Base-by-base conservation (phyloP, 768 basidiomycete species). In the Termitomyces sp. region DNA sequence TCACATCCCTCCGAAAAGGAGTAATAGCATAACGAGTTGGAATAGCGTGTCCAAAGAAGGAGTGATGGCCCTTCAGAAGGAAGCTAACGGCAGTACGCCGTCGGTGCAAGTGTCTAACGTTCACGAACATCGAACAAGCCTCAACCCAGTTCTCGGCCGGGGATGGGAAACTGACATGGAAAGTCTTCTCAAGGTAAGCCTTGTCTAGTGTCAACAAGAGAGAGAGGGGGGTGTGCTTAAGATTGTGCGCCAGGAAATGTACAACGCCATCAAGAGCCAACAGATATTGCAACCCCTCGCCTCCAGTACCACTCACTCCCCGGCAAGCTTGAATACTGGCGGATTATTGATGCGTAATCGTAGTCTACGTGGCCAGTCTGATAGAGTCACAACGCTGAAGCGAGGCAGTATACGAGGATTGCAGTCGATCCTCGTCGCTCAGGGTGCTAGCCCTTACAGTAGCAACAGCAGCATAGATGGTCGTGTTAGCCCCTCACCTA, bases 401-500 rank as follows among this genome's bases (percentile, higher is more conserved):
- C 84, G 97, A 33, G 89, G 91, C 22, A 97, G 94, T 64, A 90
- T 98, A 43, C 83, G 94, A 18, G 94, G 95, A 1, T 72, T 94
- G 47, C 89, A 91, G 54, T 85, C 89, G 5, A 86, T 98, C 53
- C 73, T 95, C 13, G 79, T 77, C 43, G 72, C 80, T 16, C 88
- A 75, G n/a, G 79, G 80, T n/a, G 69, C 74, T 48, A 93, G 89
- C 64, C 91, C 91, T 7, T 94, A 93, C 64, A 91, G 90, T 63
- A 91, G 88, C 62, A 88, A 84, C 62, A 87, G 85, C 67, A 89
- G 84, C 60, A 81, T 88, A 54, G 91, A 95, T 63, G 94, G 96
- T 1, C 82, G 94, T 22, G 79, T 87, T n/a, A 97, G 94, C 66
- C 97, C 96, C 6, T 91, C 95, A 3, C 94, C 95, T 2, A 97